Percentiles rank a stretch among this genome's conserved stretches.
Evolutionary conservation across 768 basidiomycete genomes (phyloP).

Genomic region (Hydnomerulius pinastri): DNA sequence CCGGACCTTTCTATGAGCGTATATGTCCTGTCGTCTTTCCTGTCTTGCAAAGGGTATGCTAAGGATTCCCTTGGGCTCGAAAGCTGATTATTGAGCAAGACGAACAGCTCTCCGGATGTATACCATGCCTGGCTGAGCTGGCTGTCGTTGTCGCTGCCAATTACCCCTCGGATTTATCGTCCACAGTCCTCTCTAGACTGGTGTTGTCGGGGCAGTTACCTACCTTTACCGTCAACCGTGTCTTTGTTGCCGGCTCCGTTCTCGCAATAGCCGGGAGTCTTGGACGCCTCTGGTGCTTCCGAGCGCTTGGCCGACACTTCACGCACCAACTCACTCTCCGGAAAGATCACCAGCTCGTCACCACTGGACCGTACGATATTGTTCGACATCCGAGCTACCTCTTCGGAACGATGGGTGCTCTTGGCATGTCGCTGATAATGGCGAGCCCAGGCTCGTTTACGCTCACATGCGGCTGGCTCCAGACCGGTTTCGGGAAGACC

Average conservation of each 20-base stretch:
- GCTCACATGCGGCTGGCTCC: slow-evolving; percentile 28
- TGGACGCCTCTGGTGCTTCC: slow-evolving; percentile 40
- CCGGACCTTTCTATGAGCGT: slow-evolving; percentile 21
- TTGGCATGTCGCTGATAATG: slow-evolving; percentile 34
- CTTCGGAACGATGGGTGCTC: slow-evolving; percentile 20
- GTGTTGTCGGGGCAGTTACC: slow-evolving; percentile 21
- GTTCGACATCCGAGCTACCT: slow-evolving; percentile 40
- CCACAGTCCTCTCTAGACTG: slow-evolving; percentile 20
- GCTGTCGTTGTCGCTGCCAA: slow-evolving; percentile 19
- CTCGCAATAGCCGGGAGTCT: slow-evolving; percentile 28
- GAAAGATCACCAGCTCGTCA: slow-evolving; percentile 32
- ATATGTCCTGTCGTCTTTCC: slow-evolving; percentile 25
- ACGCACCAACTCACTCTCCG: slow-evolving; percentile 36
- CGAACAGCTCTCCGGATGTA: slow-evolving; percentile 25
- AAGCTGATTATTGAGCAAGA: slow-evolving; percentile 4
- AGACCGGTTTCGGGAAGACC: slow-evolving; percentile 12
- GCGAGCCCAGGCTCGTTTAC: slow-evolving; percentile 32
- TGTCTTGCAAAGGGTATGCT: slow-evolving; percentile 23
- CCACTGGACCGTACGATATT: slow-evolving; percentile 35
- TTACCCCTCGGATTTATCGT: slow-evolving; percentile 19
- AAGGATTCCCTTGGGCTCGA: no score
- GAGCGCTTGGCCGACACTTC: slow-evolving; percentile 34
- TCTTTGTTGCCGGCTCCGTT: slow-evolving; percentile 31
- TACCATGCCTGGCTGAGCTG: slow-evolving; percentile 31
- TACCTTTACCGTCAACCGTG: slow-evolving; percentile 22